These are phyloP conservation scores for Citrus reticulata DNA, from an alignment of 345 rosid genomes.

Conservation along the genomic window DNA sequence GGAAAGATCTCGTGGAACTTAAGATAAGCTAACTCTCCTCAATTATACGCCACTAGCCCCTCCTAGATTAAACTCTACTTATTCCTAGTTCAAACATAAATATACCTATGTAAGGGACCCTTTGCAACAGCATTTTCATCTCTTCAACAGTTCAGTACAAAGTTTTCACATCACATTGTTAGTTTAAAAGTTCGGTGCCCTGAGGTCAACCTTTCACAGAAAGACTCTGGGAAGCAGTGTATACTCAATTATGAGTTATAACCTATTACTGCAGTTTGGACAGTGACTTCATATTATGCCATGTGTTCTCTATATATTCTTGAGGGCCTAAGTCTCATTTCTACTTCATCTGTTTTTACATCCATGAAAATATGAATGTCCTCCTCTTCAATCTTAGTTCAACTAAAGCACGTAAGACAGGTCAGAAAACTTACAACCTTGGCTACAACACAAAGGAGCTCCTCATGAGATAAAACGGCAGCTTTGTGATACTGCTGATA, in stretches of 20 bases:
- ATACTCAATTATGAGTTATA: not conserved
- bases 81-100: not conserved
- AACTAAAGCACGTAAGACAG: not conserved
- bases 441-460: conserved; percentile 93
- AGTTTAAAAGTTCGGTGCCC: not conserved
- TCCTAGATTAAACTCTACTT: not conserved
- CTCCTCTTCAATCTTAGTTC: not conserved
- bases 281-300: not conserved
- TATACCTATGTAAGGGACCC: not conserved
- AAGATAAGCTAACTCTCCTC: not conserved
- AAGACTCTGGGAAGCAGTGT: not conserved
- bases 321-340: not conserved
- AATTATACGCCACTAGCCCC: not conserved
- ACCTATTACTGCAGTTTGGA: not conserved
- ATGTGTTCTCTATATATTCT: not conserved
- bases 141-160: not conserved
- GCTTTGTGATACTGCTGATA: conserved; percentile 80
- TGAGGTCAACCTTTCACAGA: not conserved
- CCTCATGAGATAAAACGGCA: conserved; percentile 91
- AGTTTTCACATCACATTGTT: not conserved
- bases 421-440: conserved; percentile 41
- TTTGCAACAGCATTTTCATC: not conserved
- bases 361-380: not conserved
- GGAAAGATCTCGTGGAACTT: not conserved
- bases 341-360: not conserved